A percentile compares a stretch with the other conserved stretches of the same genome.
phyloP scores from a whole-genome alignment of 495 filamentous ascomycete genomes.

The Trichoderma gamsii region DNA sequence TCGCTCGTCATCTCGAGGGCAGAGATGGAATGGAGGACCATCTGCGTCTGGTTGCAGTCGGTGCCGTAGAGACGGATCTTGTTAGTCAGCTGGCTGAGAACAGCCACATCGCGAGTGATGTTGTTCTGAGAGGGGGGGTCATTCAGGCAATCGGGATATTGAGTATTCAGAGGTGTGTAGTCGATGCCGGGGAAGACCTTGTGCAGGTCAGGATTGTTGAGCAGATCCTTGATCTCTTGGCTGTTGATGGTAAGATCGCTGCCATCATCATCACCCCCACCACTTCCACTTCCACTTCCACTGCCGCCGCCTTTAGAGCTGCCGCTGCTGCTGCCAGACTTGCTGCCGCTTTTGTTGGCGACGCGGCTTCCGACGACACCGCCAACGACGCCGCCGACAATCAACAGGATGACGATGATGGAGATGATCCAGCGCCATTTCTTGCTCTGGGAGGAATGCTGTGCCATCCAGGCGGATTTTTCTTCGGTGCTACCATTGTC shows the following conservation, averaged over 20 bases:
- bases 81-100: slow-evolving; percentile 87
- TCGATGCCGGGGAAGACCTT: slow-evolving; percentile 97
- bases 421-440: slow-evolving; percentile 64
- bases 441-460: slow-evolving; percentile 56
- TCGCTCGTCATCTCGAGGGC: slow-evolving; percentile 60
- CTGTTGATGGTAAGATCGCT: slow-evolving; percentile 71
- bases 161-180: slow-evolving; percentile 86
- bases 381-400: slow-evolving; percentile 74
- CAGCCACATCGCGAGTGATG: slow-evolving; percentile 83
- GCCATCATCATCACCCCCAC: slow-evolving; percentile 43
- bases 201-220: slow-evolving; percentile 75
- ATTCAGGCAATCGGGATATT: slow-evolving; percentile 78
- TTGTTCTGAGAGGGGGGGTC: slow-evolving; percentile 87
- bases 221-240: slow-evolving; percentile 68
- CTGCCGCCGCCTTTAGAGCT: slow-evolving; percentile 15
- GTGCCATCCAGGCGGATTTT: slow-evolving; percentile 53
- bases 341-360: slow-evolving; percentile 25
- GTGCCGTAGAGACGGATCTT: slow-evolving; percentile 88
- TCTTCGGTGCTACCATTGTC: slow-evolving; percentile 31
- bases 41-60: slow-evolving; percentile 96
- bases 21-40: slow-evolving; percentile 80
- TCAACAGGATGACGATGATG: slow-evolving; percentile 50
- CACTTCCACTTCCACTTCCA: slow-evolving; percentile 16
- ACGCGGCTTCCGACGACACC: slow-evolving; percentile 54
- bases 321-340: slow-evolving; percentile 16